Evolutionary conservation across 768 basidiomycete genomes (phyloP), one percentile per base, ranked within the genome.

Genomic region (Boletus coccyginus): DNA sequence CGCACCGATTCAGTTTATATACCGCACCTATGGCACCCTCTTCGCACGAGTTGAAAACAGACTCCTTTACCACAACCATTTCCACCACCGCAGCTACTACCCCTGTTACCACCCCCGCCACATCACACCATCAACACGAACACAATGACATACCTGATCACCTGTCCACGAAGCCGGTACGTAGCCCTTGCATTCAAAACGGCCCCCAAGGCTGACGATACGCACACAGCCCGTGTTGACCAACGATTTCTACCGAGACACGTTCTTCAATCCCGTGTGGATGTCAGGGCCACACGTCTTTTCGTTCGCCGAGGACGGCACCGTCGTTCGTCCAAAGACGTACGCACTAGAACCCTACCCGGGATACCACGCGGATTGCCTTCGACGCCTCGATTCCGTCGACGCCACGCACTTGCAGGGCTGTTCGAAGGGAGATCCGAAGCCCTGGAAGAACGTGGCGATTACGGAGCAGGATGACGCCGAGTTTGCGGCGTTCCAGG

Each of bases 171-270:
- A n/a, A 47, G 6, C 24, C 3, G 29, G 46, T 50, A 43, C 17
- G 50, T 38, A 0, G 2, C 8, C 16, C 9, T 10, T 38, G n/a
- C 10, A 5, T 36, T 17, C 24, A 5, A 19, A 24, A 27, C 4
- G 3, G 16, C 1, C 5, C 14, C 5, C 14, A 11, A 7, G 5
- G 5, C 19, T 62, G 5, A 63, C 36, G 13, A 33, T 9, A 19
- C 21, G 46, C 7, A 16, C 3, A 1, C 27, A 61, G 55, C 33
- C 42, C 24, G 24, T 6, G 14, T 32, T 11, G 16, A 41, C 56
- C 36, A 27, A 17, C 0, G 68, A 86, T 82, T 67, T 85, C 78
- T 62, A 81, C 77, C 32, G 75, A 68, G 58, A 83, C 78, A 35
- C 76, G 70, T 54, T 81, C 78, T 46, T 75, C 71, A 50, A 76